These are phyloP conservation scores for Lactarius trivialis DNA, from an alignment of 768 basidiomycete genomes.

Conservation along the genomic window DNA sequence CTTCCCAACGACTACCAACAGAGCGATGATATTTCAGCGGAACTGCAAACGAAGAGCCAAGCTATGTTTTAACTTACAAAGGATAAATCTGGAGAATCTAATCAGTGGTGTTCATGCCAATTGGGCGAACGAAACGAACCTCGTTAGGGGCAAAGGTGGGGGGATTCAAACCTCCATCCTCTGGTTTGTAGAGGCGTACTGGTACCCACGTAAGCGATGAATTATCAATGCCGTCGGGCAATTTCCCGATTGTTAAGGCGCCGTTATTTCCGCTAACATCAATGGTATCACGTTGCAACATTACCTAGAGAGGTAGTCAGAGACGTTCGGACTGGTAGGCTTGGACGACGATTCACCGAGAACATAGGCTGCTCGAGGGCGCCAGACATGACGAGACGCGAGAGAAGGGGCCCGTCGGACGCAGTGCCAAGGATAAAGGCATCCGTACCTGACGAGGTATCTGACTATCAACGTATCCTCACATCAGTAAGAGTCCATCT, in stretches of 20 bases:
- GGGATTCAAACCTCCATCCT: conserved; percentile 47
- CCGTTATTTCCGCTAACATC: conserved; percentile 65
- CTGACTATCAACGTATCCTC: conserved; percentile 3
- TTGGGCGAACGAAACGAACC: conserved; percentile 31
- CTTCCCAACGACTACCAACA: conserved; percentile 47
- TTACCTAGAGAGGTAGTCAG: conserved; percentile 19
- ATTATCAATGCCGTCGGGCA: conserved; percentile 46
- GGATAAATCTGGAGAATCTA: conserved; percentile 24
- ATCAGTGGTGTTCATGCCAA: conserved; percentile 3
- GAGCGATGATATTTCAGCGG: background rate
- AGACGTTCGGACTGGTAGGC: background rate
- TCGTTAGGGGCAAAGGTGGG: conserved; percentile 54
- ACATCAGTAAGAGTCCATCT: background rate
- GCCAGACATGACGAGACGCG: conserved; percentile 29
- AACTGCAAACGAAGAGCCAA: background rate
- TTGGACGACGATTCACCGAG: conserved; percentile 31
- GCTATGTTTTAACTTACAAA: conserved; percentile 4
- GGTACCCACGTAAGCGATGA: conserved; percentile 59
- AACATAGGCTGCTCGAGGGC: conserved; percentile 40
- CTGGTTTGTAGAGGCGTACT: conserved; percentile 46
- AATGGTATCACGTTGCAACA: conserved; percentile 64
- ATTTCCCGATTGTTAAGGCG: conserved; percentile 55
- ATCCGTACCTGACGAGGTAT: conserved; percentile 14
- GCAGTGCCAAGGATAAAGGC: conserved; percentile 11
- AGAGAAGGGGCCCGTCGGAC: conserved; percentile 31